These are phyloP conservation scores for Tetracladium marchalianum DNA, from an alignment of 495 filamentous ascomycete species.

Conservation along the genomic window DNA sequence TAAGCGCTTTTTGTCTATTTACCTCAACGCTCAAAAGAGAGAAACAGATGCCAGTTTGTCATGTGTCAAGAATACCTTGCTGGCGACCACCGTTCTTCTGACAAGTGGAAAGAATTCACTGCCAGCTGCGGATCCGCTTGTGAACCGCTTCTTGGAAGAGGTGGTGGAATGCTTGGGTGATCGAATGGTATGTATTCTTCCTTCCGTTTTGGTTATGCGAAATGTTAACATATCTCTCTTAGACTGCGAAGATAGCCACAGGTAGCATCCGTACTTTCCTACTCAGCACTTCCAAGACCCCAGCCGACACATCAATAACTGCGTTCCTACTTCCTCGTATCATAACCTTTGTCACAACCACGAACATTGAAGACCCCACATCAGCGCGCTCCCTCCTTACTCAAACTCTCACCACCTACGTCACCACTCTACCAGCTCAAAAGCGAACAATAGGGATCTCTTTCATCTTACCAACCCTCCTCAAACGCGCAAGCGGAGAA, in stretches of 20 bases:
- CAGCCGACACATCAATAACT: constrained; percentile 62
- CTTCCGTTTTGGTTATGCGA: neutral
- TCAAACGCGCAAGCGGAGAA: constrained; percentile 53
- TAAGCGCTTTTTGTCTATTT: constrained; percentile 67
- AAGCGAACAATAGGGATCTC: constrained; percentile 55
- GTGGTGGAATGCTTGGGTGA: constrained; percentile 78
- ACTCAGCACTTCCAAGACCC: constrained; percentile 48
- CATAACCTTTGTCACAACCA: constrained; percentile 60
- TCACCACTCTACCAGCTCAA: constrained; percentile 37
- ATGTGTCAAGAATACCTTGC: constrained; percentile 87
- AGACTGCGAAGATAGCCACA: constrained; percentile 80
- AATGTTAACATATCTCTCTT: constrained; percentile 5
- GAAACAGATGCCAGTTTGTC: constrained; percentile 70
- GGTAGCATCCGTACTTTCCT: constrained; percentile 79
- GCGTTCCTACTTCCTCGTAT: constrained; percentile 68
- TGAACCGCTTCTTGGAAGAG: constrained; percentile 60
- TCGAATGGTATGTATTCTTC: constrained; percentile 40
- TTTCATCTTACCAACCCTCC: constrained; percentile 68
- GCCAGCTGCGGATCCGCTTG: constrained; percentile 58
- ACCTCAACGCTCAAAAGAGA: constrained; percentile 72
- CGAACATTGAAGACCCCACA: constrained; percentile 61
- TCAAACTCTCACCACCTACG: constrained; percentile 63
- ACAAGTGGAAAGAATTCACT: constrained; percentile 67
- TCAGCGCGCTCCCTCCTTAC: constrained; percentile 56
- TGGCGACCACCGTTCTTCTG: constrained; percentile 80